Evolutionary conservation across 352 stramenopile species (phyloP).

Genomic region (Phytophthora cactorum): DNA sequence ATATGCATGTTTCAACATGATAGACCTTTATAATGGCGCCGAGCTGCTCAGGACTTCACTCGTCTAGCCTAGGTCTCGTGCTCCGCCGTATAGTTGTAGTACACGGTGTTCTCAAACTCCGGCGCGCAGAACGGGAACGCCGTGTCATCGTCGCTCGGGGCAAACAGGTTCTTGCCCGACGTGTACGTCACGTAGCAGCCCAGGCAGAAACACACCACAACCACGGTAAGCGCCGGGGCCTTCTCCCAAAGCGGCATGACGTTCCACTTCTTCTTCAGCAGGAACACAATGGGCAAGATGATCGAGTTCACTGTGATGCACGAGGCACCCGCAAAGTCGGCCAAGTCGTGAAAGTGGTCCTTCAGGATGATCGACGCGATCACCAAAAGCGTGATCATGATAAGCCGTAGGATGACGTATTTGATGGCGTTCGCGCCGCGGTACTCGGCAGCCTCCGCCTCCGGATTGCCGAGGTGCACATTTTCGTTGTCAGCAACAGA

Average conservation of each 20-base stretch:
- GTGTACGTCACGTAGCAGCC: too few relatives aligned
- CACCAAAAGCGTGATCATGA: constrained; percentile 41
- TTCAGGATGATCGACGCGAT: constrained; percentile 46
- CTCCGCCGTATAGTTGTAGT: constrained; percentile 46
- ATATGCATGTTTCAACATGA: too few relatives aligned
- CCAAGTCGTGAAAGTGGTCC: constrained; percentile 50
- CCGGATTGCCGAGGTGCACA: constrained; percentile 19
- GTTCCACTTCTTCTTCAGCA: constrained; percentile 43
- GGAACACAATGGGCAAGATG: constrained; percentile 48
- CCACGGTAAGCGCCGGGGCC: constrained; percentile 21
- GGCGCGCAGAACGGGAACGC: constrained; percentile 43
- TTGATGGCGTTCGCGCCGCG: constrained; percentile 42
- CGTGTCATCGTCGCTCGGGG: constrained; percentile 22
- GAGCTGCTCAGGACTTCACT: too few relatives aligned
- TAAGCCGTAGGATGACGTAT: constrained; percentile 48
- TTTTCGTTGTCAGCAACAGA: constrained; percentile 49
- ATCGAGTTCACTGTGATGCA: constrained; percentile 56
- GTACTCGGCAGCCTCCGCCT: constrained; percentile 39
- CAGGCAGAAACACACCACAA: constrained; percentile 36
- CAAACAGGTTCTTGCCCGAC: constrained; percentile 41
- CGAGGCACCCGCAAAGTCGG: constrained; percentile 49
- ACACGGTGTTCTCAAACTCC: constrained; percentile 40
- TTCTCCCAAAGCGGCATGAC: constrained; percentile 37
- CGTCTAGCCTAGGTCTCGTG: too few relatives aligned
- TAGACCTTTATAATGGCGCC: too few relatives aligned